A percentile compares a stretch with the other conserved stretches of the same genome.
Conservation (phyloP, 306 rosid species). For the Acacia melanoxylon region DNA sequence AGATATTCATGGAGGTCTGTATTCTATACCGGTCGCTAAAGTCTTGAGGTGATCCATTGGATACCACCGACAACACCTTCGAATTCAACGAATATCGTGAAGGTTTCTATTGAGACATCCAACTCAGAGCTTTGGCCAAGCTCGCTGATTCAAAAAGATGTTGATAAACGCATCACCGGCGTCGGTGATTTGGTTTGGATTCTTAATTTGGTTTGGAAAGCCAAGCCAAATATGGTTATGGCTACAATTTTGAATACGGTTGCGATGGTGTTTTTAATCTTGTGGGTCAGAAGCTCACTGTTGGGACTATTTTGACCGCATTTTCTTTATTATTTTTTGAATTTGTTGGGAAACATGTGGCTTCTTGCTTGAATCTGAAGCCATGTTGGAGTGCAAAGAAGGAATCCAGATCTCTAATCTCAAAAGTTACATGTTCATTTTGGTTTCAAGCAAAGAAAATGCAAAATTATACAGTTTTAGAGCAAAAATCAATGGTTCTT, state of each 20-base stretch:
- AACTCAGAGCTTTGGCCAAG: neutral
- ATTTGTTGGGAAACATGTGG: slow-evolving; percentile 37
- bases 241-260: slow-evolving; percentile 35
- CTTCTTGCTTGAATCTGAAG: slow-evolving; percentile 12
- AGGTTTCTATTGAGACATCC: neutral
- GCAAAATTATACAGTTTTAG: neutral
- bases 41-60: neutral
- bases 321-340: slow-evolving; percentile 63
- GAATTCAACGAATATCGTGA: neutral
- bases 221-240: neutral
- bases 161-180: neutral
- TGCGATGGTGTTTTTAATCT: slow-evolving; percentile 39
- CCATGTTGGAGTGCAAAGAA: slow-evolving; percentile 25
- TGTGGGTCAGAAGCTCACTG: slow-evolving; percentile 48
- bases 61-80: neutral
- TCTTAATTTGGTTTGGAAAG: neutral
- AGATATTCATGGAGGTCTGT: no score
- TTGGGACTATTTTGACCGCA: slow-evolving; percentile 67
- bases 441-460: no score
- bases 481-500: neutral
- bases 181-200: slow-evolving; percentile 6
- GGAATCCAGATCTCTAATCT: slow-evolving; percentile 6
- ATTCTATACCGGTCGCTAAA: neutral
- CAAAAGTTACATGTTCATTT: no score
- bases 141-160: neutral